Conservation (phyloP, 441 rosid genomes). For the Bocquillonia castaneifolia region DNA sequence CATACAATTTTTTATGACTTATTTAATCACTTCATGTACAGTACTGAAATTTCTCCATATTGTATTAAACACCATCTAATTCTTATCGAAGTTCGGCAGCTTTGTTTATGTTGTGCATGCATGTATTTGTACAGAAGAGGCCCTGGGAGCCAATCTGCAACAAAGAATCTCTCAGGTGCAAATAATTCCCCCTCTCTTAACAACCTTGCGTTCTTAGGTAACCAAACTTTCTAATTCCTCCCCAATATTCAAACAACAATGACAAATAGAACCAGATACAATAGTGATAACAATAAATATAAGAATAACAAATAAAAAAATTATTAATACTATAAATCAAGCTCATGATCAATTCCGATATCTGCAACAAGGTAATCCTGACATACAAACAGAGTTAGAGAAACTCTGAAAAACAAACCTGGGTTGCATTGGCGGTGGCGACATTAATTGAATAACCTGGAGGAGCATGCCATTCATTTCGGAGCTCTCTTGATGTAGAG, state of each 20-base stretch:
- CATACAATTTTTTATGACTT: background rate
- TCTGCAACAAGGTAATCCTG: background rate
- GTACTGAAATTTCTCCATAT: background rate
- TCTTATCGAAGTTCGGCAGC: too few species aligned
- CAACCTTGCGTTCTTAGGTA: background rate
- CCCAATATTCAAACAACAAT: background rate
- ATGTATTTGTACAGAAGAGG: too few species aligned
- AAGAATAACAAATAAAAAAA: too few species aligned
- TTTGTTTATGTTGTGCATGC: too few species aligned
- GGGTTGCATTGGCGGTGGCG: constrained; percentile 96
- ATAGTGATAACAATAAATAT: too few species aligned
- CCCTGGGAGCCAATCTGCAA: too few species aligned
- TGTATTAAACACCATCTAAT: background rate
- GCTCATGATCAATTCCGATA: background rate
- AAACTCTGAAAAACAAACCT: constrained; percentile 44
- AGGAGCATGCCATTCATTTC: constrained; percentile 84
- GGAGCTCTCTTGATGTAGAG: constrained; percentile 68
- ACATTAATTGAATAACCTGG: constrained; percentile 83
- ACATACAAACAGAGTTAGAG: background rate
- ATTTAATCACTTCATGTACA: background rate
- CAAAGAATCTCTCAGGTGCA: background rate
- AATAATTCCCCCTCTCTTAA: background rate
- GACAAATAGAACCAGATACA: too few species aligned
- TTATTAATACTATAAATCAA: background rate
- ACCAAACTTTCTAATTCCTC: background rate